These are phyloP conservation scores for Pleurotus eryngii DNA, from an alignment of 768 basidiomycete species.

Conservation along the genomic window DNA sequence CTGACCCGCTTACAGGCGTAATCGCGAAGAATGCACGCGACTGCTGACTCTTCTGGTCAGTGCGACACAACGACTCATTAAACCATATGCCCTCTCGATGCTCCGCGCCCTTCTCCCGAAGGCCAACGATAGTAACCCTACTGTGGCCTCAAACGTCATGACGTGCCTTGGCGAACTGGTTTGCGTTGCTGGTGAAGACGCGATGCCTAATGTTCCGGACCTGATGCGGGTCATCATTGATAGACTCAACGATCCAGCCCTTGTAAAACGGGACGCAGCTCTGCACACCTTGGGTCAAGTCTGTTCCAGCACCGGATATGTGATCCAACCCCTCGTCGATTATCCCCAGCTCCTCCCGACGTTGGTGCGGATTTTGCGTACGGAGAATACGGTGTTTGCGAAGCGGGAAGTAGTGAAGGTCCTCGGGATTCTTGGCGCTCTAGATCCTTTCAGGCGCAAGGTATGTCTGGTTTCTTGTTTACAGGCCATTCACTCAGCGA, in stretches of 20 bases:
- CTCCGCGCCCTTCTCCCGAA: conserved; percentile 89
- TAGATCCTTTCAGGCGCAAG: conserved; percentile 95
- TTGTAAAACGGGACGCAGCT: conserved; percentile 90
- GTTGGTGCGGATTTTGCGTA: conserved; percentile 79
- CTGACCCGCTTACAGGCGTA: conserved; percentile 48
- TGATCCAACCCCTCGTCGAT: conserved; percentile 86
- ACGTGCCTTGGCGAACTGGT: conserved; percentile 94
- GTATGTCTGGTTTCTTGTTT: conserved; percentile 30
- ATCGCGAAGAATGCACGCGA: conserved; percentile 88
- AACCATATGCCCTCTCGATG: conserved; percentile 93
- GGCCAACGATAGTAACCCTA: conserved; percentile 79
- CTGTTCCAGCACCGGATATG: conserved; percentile 93
- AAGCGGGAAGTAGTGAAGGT: conserved; percentile 92
- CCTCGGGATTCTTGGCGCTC: conserved; percentile 90
- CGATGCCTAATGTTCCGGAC: conserved; percentile 75
- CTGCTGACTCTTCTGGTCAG: conserved; percentile 86
- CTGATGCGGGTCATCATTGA: conserved; percentile 89
- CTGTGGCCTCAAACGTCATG: conserved; percentile 88
- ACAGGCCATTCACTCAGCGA: neutral
- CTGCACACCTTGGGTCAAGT: conserved; percentile 92
- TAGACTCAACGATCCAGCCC: conserved; percentile 85
- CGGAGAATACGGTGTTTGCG: conserved; percentile 68
- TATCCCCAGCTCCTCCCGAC: conserved; percentile 88
- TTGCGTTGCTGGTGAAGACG: conserved; percentile 91
- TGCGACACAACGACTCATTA: conserved; percentile 91